These are phyloP conservation scores for Tulasnella sp. DNA, from an alignment of 768 basidiomycete species.

Conservation along the genomic window DNA sequence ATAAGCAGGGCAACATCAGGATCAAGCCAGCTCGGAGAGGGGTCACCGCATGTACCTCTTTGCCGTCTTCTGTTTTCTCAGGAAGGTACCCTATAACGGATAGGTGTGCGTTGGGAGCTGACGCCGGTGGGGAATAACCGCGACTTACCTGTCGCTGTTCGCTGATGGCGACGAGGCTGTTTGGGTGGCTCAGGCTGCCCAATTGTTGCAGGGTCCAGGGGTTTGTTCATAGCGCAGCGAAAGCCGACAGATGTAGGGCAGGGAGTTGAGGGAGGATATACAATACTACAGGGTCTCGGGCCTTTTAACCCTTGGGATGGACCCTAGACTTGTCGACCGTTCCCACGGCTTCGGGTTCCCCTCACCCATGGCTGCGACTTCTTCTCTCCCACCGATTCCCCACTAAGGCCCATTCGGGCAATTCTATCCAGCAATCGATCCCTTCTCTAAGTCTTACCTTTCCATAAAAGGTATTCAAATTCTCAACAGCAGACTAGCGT, in stretches of 20 bases:
- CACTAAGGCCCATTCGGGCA: background rate
- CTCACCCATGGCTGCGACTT: background rate
- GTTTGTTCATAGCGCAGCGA: background rate
- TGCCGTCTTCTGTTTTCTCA: constrained; percentile 67
- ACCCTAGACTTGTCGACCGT: background rate
- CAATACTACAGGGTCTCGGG: background rate
- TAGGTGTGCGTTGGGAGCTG: background rate
- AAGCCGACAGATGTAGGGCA: background rate
- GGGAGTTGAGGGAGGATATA: background rate
- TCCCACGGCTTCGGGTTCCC: background rate
- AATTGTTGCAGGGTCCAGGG: constrained; percentile 59
- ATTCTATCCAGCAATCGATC: background rate
- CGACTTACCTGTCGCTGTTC: constrained; percentile 45
- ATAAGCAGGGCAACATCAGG: background rate
- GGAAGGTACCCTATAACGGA: constrained; percentile 61
- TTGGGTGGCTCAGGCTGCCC: constrained; percentile 51
- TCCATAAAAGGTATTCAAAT: background rate
- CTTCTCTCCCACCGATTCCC: background rate
- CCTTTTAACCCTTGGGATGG: background rate
- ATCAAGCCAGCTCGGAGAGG: too few relatives aligned
- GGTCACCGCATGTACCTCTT: constrained; percentile 44
- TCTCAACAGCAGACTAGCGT: background rate
- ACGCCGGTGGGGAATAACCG: background rate
- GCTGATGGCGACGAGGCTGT: constrained; percentile 55
- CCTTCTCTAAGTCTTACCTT: background rate